phyloP scores from a whole-genome alignment of 257 asterid genomes.

The Datura wrightii region DNA sequence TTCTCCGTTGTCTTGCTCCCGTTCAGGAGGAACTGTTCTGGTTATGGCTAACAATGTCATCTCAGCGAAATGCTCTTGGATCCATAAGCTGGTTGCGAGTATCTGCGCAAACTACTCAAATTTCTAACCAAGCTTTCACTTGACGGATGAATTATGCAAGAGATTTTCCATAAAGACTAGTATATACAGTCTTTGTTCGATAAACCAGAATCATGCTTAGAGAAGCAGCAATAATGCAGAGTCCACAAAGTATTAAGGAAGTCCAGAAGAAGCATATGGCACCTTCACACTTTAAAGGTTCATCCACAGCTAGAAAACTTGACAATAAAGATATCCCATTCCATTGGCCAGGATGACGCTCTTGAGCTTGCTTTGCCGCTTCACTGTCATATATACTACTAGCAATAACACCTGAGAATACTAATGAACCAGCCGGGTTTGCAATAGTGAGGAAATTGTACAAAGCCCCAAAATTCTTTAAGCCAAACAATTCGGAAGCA shows the following conservation, averaged over 20 bases:
- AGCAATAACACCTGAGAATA: slow-evolving; percentile 58
- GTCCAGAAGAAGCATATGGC: slow-evolving; percentile 78
- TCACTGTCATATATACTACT: slow-evolving; percentile 58
- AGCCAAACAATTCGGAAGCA: slow-evolving; percentile 86
- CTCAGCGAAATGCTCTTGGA: not conserved
- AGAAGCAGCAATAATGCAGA: slow-evolving; percentile 68
- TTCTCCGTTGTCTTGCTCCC: slow-evolving; percentile 17
- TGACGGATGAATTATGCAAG: slow-evolving; percentile 28
- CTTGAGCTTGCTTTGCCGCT: slow-evolving; percentile 64
- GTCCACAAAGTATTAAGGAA: slow-evolving; percentile 75
- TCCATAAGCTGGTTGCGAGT: slow-evolving; percentile 24
- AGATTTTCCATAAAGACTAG: slow-evolving; percentile 66
- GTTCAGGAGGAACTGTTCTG: not conserved
- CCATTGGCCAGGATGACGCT: slow-evolving; percentile 38
- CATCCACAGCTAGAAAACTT: slow-evolving; percentile 47
- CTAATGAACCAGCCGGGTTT: slow-evolving; percentile 56
- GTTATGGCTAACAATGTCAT: slow-evolving; percentile 7
- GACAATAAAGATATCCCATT: slow-evolving; percentile 49
- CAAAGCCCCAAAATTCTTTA: slow-evolving; percentile 76
- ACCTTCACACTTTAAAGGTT: slow-evolving; percentile 74
- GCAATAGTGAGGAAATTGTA: slow-evolving; percentile 64
- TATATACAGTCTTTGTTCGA: slow-evolving; percentile 76
- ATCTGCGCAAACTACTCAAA: slow-evolving; percentile 24
- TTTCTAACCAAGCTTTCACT: slow-evolving; percentile 15
- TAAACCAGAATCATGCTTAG: slow-evolving; percentile 77